Base-by-base conservation (phyloP, 768 basidiomycete genomes). In the Termitomyces sp. region DNA sequence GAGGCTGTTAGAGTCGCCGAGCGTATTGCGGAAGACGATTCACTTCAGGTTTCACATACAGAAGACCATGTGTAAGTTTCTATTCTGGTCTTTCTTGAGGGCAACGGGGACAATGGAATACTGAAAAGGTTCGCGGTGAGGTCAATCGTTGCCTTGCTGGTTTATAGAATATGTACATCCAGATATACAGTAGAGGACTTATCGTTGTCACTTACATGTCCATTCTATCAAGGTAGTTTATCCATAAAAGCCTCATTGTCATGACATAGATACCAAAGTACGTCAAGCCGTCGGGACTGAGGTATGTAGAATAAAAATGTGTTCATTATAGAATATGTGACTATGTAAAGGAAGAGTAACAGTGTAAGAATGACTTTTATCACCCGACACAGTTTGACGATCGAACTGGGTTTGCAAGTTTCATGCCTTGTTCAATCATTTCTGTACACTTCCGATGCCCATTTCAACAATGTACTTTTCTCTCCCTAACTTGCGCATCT, bases 1-100 rank as follows among this genome's bases (percentile, higher is more conserved):
- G 86, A 92, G 69, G 85, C 87, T 15, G 63, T 74, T 62, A 84
- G 85, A 62, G 88, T 86, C 1, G 68, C 69, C 60, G 69, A 73
- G 20, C 73, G 86, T 57, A 57, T 89, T 42, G 79, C 10, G 5
- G 18, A 73, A 55, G 73, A 69, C 20, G 82, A 82, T 56, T 16
- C 10, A 22, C 16, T 34, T 18, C 39, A 46, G 8, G 24, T 24
- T 45, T 24, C 22, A 39, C 7, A 15, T 22, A 41, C 33, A 47
- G 41, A 22, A 44, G 29, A 39, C 16, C 9, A 34, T 55, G 8
- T 20, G 39, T 24, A 37, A 39, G 20, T 4, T 26, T 51, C 24
- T 26, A 50, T 50, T 7, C 20, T 22, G 26, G 26, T 46, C 45
- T 24, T 45, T 26, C 13, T 8, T 46, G 3, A 20, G 4, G 26